Percentiles rank a stretch among this genome's conserved stretches.
Conservation (phyloP, 2,329 filamentous ascomycete genomes). For the Trichoderma gracile region DNA sequence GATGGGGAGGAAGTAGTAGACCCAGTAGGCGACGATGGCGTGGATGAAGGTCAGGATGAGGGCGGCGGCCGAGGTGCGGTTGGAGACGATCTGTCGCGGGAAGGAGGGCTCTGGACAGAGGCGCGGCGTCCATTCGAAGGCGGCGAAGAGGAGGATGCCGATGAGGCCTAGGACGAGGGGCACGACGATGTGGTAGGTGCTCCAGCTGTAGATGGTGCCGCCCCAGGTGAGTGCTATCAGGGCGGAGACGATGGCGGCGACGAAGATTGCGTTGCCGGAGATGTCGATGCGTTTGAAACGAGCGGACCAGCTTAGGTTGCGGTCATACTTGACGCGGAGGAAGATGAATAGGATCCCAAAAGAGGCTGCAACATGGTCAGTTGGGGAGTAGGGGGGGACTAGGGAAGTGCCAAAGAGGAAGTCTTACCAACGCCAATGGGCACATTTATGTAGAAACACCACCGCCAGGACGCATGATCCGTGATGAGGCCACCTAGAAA, state of each 20-base stretch:
- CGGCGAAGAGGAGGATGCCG: constrained; percentile 21
- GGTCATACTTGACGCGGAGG: constrained; percentile 39
- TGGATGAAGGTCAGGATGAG: constrained; percentile 5
- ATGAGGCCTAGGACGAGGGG: constrained; percentile 45
- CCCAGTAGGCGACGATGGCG: not conserved
- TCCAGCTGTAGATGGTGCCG: constrained; percentile 47
- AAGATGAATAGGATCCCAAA: constrained; percentile 33
- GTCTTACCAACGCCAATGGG: constrained; percentile 41
- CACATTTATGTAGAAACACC: constrained; percentile 50
- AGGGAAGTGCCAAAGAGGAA: no score
- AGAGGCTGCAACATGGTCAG: not conserved
- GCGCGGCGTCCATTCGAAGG: constrained; percentile 7
- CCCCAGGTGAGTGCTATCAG: constrained; percentile 49
- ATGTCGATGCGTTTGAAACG: constrained; percentile 2
- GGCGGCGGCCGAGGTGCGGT: constrained; percentile 15
- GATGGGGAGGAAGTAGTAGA: constrained; percentile 11
- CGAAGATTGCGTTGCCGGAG: constrained; percentile 46
- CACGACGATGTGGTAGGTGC: constrained; percentile 40
- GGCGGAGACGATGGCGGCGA: constrained; percentile 39
- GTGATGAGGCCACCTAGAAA: constrained; percentile 37
- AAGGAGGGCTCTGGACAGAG: constrained; percentile 5
- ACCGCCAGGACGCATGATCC: constrained; percentile 43
- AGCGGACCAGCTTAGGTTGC: not conserved
- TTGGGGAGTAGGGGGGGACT: not conserved
- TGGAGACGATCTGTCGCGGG: not conserved